These are phyloP conservation scores for Mikania micrantha DNA, from an alignment of 129 eudicot genomes.

Conservation along the genomic window DNA sequence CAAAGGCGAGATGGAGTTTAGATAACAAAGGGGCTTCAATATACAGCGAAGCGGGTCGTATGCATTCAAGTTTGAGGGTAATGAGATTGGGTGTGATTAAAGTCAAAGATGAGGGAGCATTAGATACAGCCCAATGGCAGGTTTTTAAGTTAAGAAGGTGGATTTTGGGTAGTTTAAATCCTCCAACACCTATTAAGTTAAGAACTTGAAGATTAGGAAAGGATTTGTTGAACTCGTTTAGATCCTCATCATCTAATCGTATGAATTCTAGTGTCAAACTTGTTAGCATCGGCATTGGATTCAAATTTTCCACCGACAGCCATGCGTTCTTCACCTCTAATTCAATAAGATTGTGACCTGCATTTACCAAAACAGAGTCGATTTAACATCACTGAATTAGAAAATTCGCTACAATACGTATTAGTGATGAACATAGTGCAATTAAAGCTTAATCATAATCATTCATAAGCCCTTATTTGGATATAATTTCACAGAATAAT, in stretches of 20 bases:
- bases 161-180: conserved; percentile 44
- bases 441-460: too few relatives aligned
- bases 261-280: conserved; percentile 51
- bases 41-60: neutral
- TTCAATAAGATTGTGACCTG: conserved; percentile 53
- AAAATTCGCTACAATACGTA: too few relatives aligned
- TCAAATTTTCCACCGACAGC: conserved; percentile 47
- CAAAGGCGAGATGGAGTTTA: conserved; percentile 37
- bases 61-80: neutral
- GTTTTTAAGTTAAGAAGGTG: conserved; percentile 24
- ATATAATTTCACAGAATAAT: too few relatives aligned
- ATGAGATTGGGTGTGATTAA: conserved; percentile 37
- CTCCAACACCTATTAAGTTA: conserved; percentile 53
- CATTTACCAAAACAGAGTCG: neutral
- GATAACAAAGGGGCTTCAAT: neutral
- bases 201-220: conserved; percentile 53
- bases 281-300: conserved; percentile 50
- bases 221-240: conserved; percentile 37
- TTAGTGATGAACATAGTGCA: too few relatives aligned
- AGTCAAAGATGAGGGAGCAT: neutral
- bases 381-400: too few relatives aligned
- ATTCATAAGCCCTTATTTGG: too few relatives aligned
- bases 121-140: neutral
- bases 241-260: conserved; percentile 51
- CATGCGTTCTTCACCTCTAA: conserved; percentile 53